Evolutionary conservation across 306 rosid species (phyloP).

Genomic region (Glycine tomentella): DNA sequence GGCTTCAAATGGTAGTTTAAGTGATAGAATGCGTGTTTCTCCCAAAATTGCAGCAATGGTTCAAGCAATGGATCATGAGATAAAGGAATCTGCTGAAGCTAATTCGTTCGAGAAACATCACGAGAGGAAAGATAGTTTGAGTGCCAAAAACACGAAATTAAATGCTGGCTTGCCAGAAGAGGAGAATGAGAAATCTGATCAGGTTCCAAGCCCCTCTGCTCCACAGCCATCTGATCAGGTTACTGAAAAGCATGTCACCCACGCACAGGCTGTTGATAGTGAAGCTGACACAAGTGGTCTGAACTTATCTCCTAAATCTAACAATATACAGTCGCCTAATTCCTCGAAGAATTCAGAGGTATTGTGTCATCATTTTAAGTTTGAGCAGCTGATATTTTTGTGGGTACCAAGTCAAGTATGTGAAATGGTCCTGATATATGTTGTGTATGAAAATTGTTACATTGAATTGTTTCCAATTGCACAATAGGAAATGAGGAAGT

Average conservation of each 20-base stretch:
- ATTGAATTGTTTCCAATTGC: slow-evolving; percentile 8
- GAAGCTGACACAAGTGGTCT: slow-evolving; percentile 53
- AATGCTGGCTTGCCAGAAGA: slow-evolving; percentile 54
- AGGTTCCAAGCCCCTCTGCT: slow-evolving; percentile 51
- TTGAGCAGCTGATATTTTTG: background rate
- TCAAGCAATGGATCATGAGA: slow-evolving; percentile 69
- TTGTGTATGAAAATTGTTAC: background rate
- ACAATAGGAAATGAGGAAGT: slow-evolving; percentile 31
- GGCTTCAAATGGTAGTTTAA: slow-evolving; percentile 59
- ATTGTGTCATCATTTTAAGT: slow-evolving; percentile 19
- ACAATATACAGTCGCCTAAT: slow-evolving; percentile 57
- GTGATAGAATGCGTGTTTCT: slow-evolving; percentile 64
- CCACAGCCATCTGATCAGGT: slow-evolving; percentile 64
- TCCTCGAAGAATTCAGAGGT: slow-evolving; percentile 66
- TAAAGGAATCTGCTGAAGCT: slow-evolving; percentile 64
- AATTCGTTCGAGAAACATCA: slow-evolving; percentile 52
- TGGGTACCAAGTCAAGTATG: slow-evolving; percentile 27
- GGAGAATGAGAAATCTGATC: slow-evolving; percentile 46
- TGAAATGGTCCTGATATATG: slow-evolving; percentile 13
- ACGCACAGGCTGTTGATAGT: slow-evolving; percentile 49
- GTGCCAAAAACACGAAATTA: slow-evolving; percentile 58
- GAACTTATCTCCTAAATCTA: slow-evolving; percentile 54
- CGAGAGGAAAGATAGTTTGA: slow-evolving; percentile 59
- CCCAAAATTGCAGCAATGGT: slow-evolving; percentile 68
- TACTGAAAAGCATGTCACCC: slow-evolving; percentile 58